Conservation (phyloP, 2,329 filamentous ascomycete genomes). For the Epichloe uncinata region DNA sequence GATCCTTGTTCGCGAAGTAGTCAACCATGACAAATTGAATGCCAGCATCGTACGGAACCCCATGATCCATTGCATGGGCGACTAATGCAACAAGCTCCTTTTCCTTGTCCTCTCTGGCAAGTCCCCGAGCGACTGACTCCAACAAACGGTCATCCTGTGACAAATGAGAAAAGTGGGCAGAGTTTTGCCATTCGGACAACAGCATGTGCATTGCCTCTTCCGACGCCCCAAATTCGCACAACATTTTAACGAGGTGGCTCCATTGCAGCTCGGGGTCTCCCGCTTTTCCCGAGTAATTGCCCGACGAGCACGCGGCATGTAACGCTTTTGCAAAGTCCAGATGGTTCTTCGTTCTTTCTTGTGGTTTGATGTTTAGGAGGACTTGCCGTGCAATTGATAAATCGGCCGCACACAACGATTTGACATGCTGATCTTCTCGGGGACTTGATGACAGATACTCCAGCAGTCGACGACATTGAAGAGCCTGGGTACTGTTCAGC, state of each 20-base stretch:
- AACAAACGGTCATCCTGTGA: slow-evolving; percentile 13
- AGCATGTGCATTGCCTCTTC: slow-evolving; percentile 37
- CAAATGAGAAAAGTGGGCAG: slow-evolving; percentile 10
- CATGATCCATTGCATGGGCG: slow-evolving; percentile 34
- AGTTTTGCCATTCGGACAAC: slow-evolving; percentile 16
- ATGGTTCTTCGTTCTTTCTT: slow-evolving; percentile 31
- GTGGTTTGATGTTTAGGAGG: slow-evolving; percentile 26
- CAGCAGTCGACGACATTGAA: slow-evolving; percentile 41
- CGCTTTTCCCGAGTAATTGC: slow-evolving; percentile 10
- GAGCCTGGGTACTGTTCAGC: slow-evolving; percentile 54
- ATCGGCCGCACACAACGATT: slow-evolving; percentile 24
- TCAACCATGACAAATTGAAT: slow-evolving; percentile 43
- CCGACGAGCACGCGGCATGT: slow-evolving; percentile 19
- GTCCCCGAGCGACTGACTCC: slow-evolving; percentile 32
- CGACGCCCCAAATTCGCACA: slow-evolving; percentile 42
- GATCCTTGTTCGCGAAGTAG: slow-evolving; percentile 47
- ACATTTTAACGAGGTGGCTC: slow-evolving; percentile 22
- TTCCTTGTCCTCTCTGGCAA: slow-evolving; percentile 46
- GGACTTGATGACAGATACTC: slow-evolving; percentile 34
- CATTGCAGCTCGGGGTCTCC: slow-evolving; percentile 14
- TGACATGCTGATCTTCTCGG: slow-evolving; percentile 14
- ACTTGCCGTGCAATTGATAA: slow-evolving; percentile 32
- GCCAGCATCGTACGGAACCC: slow-evolving; percentile 28
- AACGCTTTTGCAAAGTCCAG: slow-evolving; percentile 32
- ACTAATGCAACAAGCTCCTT: slow-evolving; percentile 43